Evolutionary conservation across 2,329 filamentous ascomycete species (phyloP), one percentile per base, ranked within the genome.

Genomic region (Hortaea sp.): DNA sequence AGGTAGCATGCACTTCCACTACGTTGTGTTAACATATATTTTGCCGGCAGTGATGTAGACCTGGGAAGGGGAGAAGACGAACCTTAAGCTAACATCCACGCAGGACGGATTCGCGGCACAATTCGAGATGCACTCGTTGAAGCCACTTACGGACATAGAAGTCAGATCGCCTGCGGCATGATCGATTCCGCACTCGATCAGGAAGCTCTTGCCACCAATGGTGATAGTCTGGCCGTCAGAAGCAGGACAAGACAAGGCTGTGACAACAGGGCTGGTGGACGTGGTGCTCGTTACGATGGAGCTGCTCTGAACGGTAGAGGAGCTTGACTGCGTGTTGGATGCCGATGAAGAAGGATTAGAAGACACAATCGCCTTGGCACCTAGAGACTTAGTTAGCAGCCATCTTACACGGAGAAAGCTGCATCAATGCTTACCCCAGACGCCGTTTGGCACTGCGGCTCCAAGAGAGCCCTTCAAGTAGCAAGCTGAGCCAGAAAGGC

Each of bases 391-490:
- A 20, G 20, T 20, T 20, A 20, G 20, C 20, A 20, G 20, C 20
- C 20, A 20, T 20, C 2, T 4, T 20, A 20, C 20, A 20, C 20
- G 20, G 20, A 20, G 20, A 20, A 20, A 20, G 20, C 20, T 20
- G 20, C 20, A 20, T 20, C 20, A 20, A 20, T 20, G 20, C 20
- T 20, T 20, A 35, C 58, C 58, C 45, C 40, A 7, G 45, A 48
- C 40, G 6, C 39, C 39, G 29, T 45, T 47, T 5, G 40, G 44
- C 7, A 54, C 39, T 5, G 53, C 52, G 30, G 46, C 20, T 20
- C 56, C 57, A 12, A 61, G 13, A 5, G 47, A 51, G n/a, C 41
- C 50, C 54, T 63, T 63, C 44, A 60, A 48, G 49, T 62, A 63
- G 47, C 57, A 59, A 6, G 43, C 45, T 7, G 32, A 20, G 3